These are phyloP conservation scores for Rauvolfia tetraphylla DNA, from an alignment of 257 asterid genomes.

Conservation along the genomic window DNA sequence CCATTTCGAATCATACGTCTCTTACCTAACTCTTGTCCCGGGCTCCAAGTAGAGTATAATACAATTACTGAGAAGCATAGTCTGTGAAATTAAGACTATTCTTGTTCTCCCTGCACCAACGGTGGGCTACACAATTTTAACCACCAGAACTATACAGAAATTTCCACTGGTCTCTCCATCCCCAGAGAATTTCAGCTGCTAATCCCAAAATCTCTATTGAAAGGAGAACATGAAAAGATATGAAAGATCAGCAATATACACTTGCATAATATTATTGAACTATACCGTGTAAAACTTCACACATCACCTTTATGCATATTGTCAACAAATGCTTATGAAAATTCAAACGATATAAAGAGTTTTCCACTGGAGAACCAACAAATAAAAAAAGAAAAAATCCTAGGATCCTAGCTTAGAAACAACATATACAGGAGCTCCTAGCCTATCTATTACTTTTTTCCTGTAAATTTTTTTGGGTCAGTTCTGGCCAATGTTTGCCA, in stretches of 20 bases:
- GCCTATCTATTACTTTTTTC: background rate
- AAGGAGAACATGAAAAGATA: background rate
- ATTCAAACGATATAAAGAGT: slow-evolving; percentile 3
- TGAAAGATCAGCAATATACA: background rate
- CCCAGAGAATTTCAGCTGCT: background rate
- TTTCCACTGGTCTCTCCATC: background rate
- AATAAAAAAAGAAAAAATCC: background rate
- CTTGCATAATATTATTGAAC: background rate
- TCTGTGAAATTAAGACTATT: no score
- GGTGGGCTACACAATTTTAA: no score
- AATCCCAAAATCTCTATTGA: background rate
- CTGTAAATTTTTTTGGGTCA: background rate
- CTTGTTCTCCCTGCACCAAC: no score
- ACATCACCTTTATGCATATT: background rate
- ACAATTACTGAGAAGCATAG: no score
- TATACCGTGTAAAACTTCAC: background rate
- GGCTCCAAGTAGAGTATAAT: no score
- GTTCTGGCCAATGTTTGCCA: slow-evolving; percentile 4
- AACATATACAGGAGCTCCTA: slow-evolving; percentile 8
- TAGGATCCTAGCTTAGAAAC: background rate
- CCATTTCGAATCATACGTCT: no score
- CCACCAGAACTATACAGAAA: no score
- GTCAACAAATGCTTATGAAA: background rate
- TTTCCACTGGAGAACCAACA: background rate
- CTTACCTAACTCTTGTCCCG: no score